phyloP scores from a whole-genome alignment of 352 stramenopile genomes.

The Elongisporangium anandrum region DNA sequence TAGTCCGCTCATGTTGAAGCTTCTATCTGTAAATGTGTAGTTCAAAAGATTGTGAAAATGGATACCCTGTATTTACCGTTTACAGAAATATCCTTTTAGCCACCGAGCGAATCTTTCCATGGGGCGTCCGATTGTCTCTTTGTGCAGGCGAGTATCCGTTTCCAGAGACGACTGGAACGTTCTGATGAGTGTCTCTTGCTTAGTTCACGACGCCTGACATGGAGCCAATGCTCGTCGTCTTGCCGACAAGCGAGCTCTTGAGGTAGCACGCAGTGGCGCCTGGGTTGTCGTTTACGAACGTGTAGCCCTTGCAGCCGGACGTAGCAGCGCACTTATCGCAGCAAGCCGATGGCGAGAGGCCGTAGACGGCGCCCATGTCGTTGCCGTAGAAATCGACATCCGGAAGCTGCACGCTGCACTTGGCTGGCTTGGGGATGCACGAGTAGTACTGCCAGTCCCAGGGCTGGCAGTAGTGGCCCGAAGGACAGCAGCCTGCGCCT shows the following conservation, averaged over 20 bases:
- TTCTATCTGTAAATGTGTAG: no score
- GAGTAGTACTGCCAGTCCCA: slow-evolving; percentile 17
- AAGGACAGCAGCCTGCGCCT: slow-evolving; percentile 13
- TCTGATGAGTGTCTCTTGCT: no score
- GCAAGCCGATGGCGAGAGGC: slow-evolving; percentile 7
- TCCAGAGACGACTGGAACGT: no score
- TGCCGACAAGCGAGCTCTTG: slow-evolving; percentile 8
- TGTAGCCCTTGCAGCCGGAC: slow-evolving; percentile 19
- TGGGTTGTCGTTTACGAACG: slow-evolving; percentile 25
- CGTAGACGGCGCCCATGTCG: slow-evolving; percentile 14
- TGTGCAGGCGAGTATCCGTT: no score
- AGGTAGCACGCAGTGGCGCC: slow-evolving; percentile 20
- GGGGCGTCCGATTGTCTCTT: no score
- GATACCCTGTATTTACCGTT: no score
- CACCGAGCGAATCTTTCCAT: no score
- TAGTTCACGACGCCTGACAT: no score
- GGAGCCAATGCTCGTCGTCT: no score
- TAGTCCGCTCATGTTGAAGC: no score
- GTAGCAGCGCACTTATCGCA: slow-evolving; percentile 13
- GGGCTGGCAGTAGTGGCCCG: slow-evolving; percentile 20
- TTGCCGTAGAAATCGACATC: slow-evolving; percentile 13
- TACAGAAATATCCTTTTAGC: no score
- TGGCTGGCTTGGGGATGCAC: slow-evolving; percentile 12
- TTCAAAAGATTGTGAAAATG: no score
- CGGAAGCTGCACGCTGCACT: slow-evolving; percentile 12